Conservation (phyloP, 2,329 filamentous ascomycete species). For the Furcasterigmium sp. region DNA sequence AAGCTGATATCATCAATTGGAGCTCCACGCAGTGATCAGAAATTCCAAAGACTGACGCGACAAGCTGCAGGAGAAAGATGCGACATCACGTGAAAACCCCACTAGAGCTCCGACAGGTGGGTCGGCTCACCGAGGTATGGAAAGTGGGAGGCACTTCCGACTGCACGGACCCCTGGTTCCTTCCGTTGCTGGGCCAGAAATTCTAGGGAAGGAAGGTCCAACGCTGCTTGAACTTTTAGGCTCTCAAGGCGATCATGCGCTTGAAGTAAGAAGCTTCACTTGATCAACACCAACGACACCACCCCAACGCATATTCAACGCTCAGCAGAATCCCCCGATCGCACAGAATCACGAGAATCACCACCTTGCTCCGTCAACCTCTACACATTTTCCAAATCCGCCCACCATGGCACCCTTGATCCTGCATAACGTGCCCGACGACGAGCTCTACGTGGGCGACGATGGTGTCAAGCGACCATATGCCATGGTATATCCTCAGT, state of each 20-base stretch:
- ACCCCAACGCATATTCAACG: neutral
- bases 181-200: neutral
- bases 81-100: too few relatives aligned
- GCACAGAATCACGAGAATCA: too few relatives aligned
- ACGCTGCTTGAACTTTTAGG: neutral
- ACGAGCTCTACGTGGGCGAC: slow-evolving; percentile 61
- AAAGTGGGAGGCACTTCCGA: too few relatives aligned
- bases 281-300: neutral
- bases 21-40: too few relatives aligned
- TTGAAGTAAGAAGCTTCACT: neutral
- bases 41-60: too few relatives aligned
- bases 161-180: neutral
- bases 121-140: too few relatives aligned
- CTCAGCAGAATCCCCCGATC: too few relatives aligned
- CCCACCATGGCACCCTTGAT: slow-evolving; percentile 57
- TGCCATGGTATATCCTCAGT: slow-evolving; percentile 62
- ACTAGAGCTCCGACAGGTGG: too few relatives aligned
- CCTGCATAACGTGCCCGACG: slow-evolving; percentile 63
- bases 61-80: too few relatives aligned
- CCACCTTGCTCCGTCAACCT: neutral
- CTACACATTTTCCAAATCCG: neutral
- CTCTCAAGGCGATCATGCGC: neutral
- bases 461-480: slow-evolving; percentile 62
- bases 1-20: too few relatives aligned
- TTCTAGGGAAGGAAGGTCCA: too few relatives aligned